A percentile compares a stretch with the other conserved stretches of the same genome.
Conservation (phyloP, 805 yeast species). For the Metschnikowia cubensis region DNA sequence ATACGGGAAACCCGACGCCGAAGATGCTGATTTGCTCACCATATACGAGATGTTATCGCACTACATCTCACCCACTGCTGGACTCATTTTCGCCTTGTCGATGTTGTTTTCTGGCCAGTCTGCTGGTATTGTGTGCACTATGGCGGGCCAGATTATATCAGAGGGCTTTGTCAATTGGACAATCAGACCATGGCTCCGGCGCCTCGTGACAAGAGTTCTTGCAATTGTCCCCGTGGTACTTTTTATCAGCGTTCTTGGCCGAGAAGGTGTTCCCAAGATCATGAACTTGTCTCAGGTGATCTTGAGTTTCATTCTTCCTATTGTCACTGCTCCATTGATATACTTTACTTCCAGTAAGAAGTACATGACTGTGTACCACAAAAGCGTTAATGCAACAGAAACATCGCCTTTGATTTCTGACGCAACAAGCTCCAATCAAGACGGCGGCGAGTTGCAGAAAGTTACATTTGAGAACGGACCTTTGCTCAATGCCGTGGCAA, state of each 20-base stretch:
- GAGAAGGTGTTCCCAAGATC: slow-evolving; percentile 43
- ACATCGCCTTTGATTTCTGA: slow-evolving; percentile 9
- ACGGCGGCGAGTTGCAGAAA: slow-evolving; percentile 15
- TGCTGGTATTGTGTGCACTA: slow-evolving; percentile 47
- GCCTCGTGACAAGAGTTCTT: slow-evolving; percentile 37
- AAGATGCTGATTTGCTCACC: slow-evolving; percentile 42
- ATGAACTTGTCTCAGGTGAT: slow-evolving; percentile 45
- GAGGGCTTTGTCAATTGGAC: slow-evolving; percentile 47
- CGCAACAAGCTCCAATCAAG: slow-evolving; percentile 6
- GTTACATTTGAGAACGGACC: slow-evolving; percentile 38
- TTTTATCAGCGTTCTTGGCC: slow-evolving; percentile 35
- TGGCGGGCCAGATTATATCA: slow-evolving; percentile 46
- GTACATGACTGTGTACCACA: slow-evolving; percentile 35
- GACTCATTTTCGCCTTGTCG: slow-evolving; percentile 41
- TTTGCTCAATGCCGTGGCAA: slow-evolving; percentile 29
- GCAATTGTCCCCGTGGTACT: slow-evolving; percentile 41
- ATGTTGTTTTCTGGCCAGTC: slow-evolving; percentile 46
- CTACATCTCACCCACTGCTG: slow-evolving; percentile 44
- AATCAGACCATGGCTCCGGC: slow-evolving; percentile 40
- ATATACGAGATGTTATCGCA: slow-evolving; percentile 42
- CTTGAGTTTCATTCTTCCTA: slow-evolving; percentile 41
- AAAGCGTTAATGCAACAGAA: neutral
- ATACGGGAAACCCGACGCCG: slow-evolving; percentile 42
- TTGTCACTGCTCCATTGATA: slow-evolving; percentile 44
- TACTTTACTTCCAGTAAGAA: slow-evolving; percentile 40